Evolutionary conservation across 345 rosid genomes (phyloP), one percentile per base, ranked within the genome.

Genomic region (Aquilaria sinensis): DNA sequence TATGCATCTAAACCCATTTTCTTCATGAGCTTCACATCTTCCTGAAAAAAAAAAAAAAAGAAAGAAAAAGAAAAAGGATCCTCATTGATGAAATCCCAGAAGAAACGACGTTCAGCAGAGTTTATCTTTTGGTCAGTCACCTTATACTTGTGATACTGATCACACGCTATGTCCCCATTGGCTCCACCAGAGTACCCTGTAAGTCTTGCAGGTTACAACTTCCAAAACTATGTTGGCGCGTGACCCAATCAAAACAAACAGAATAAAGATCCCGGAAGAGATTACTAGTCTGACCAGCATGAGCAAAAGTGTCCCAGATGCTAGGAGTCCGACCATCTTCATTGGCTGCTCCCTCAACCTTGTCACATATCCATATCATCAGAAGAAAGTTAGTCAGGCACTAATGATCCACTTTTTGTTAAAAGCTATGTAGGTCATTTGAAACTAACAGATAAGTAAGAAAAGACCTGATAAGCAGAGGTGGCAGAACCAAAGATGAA

Each of bases 81-180:
- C 61, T 23, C 46, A 1, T 23, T 23, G 15, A 46, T 10, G 37
- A 31, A 30, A 2, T 10, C 3, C 5, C 5, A 9, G 12, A 37
- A 33, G 9, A 29, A 61, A 9, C 14, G 13, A 6, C 1, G 61
- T 1, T 1, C 0, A 14, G 52, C 10, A 10, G 31, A 37, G 43
- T 3, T 37, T 5, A 23, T 23, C 23, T 23, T 23, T 23, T 23
- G 23, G 5, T 37, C 43, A 37, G 43, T 3, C 46, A 84, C 86
- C 83, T 81, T 84, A 73, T 77, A 84, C 47, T 77, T 81, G 65
- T 79, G 83, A 65, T 84, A 84, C 68, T 53, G 67, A n/a, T 84
- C 86, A 51, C 73, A 77, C 8, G 86, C 71, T 6, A 74, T 59
- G 59, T 81, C 84, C 60, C 72, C 86, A 3, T 58, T 77, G 4